A percentile compares a stretch with the other conserved stretches of the same genome.
phyloP scores from a whole-genome alignment of 495 filamentous ascomycete species.

The Aspergillus haitiensis region DNA sequence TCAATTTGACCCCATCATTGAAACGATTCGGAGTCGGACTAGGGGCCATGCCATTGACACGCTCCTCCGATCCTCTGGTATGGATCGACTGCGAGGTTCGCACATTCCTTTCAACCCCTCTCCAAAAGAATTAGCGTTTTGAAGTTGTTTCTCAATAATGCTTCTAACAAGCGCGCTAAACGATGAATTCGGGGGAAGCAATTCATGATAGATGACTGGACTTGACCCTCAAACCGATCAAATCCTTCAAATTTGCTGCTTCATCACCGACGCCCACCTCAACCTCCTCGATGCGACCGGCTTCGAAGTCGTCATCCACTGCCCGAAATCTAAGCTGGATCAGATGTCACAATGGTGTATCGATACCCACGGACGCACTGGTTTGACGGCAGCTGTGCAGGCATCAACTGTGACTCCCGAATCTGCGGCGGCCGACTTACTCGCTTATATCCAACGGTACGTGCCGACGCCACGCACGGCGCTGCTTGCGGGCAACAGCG shows the following conservation, averaged over 20 bases:
- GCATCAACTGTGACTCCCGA: conserved; percentile 69
- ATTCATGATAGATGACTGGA: conserved; percentile 78
- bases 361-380: conserved; percentile 64
- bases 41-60: conserved; percentile 43
- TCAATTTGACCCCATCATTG: not conserved
- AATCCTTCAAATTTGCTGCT: conserved; percentile 92
- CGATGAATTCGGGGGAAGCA: conserved; percentile 1
- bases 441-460: conserved; percentile 72
- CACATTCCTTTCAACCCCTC: conserved; percentile 1
- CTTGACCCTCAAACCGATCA: conserved; percentile 74
- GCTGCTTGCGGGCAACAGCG: conserved; percentile 85
- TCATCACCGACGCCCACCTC: conserved; percentile 80
- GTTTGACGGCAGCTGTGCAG: conserved; percentile 75
- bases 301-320: conserved; percentile 79
- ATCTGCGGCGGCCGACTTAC: conserved; percentile 68
- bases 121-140: not conserved
- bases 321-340: conserved; percentile 66
- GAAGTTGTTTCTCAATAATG: too few species aligned
- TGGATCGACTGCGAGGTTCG: conserved; percentile 90
- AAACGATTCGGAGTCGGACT: not conserved
- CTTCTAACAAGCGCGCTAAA: not conserved
- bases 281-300: conserved; percentile 73
- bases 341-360: conserved; percentile 75
- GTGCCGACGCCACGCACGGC: conserved; percentile 64
- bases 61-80: conserved; percentile 64